These are phyloP conservation scores for Tylopilus vinaceipallidus DNA, from an alignment of 768 basidiomycete genomes.

Conservation along the genomic window DNA sequence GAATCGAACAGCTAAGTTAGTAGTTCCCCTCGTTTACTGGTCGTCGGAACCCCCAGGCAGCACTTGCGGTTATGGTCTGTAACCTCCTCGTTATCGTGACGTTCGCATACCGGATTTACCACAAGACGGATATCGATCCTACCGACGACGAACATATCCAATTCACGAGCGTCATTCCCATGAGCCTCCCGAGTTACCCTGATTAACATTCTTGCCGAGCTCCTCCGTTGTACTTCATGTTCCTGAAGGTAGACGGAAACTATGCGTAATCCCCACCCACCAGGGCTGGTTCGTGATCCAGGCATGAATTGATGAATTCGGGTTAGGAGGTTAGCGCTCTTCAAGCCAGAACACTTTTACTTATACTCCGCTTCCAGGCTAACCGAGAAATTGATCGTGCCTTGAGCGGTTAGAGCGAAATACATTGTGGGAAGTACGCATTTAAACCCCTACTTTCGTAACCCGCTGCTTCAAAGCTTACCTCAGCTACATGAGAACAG, in stretches of 20 bases:
- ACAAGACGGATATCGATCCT: slow-evolving; percentile 2
- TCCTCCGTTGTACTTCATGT: background rate
- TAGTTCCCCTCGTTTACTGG: background rate
- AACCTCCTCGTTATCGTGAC: slow-evolving; percentile 23
- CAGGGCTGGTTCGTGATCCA: background rate
- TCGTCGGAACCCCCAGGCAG: slow-evolving; percentile 10
- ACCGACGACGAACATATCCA: slow-evolving; percentile 4
- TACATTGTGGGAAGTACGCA: background rate
- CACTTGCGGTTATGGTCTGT: slow-evolving; percentile 18
- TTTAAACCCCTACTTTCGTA: background rate
- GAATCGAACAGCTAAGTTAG: background rate
- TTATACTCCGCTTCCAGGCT: background rate
- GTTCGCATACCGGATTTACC: slow-evolving; percentile 13
- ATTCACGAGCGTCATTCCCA: slow-evolving; percentile 14
- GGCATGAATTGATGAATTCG: background rate
- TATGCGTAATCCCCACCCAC: background rate
- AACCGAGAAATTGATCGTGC: background rate
- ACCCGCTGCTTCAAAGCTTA: too few species aligned
- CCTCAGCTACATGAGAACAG: background rate
- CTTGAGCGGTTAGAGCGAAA: background rate
- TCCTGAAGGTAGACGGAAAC: background rate
- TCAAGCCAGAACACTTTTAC: too few species aligned
- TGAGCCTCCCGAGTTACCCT: background rate
- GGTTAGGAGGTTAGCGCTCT: too few species aligned
- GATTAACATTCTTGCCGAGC: background rate